Percentiles rank a stretch among this genome's conserved stretches.
These are phyloP conservation scores for Populus deltoides DNA, from an alignment of 345 rosid species.

Conservation along the genomic window DNA sequence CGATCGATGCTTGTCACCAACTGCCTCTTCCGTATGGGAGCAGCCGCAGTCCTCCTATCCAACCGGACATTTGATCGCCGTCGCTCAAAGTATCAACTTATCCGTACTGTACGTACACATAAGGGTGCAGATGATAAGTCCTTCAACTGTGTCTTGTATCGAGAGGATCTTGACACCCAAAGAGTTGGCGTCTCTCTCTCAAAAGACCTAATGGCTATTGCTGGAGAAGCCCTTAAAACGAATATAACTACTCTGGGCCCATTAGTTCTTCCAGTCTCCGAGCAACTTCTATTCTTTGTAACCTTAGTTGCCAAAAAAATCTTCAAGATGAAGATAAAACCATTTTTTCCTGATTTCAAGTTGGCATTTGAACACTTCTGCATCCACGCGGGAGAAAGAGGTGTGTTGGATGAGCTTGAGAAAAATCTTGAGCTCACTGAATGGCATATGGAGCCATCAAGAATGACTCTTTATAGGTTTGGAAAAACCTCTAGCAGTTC, in stretches of 20 bases:
- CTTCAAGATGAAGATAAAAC: conserved; percentile 56
- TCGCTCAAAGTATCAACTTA: conserved; percentile 22
- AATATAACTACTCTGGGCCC: conserved; percentile 88
- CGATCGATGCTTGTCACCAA: conserved; percentile 28
- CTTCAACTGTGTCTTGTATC: conserved; percentile 16
- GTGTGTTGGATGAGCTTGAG: conserved; percentile 81
- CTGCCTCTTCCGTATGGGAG: conserved; percentile 29
- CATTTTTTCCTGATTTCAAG: conserved; percentile 81
- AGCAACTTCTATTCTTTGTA: conserved; percentile 67
- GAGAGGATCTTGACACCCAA: conserved; percentile 28
- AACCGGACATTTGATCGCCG: conserved; percentile 18
- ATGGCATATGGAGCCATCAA: conserved; percentile 93
- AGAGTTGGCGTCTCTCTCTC: conserved; percentile 73
- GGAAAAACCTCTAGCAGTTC: conserved; percentile 93
- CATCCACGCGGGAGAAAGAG: conserved; percentile 85
- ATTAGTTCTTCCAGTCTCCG: conserved; percentile 82
- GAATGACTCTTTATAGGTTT: conserved; percentile 82
- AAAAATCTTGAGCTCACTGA: conserved; percentile 67
- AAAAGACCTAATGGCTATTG: conserved; percentile 86
- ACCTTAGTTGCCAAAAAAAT: conserved; percentile 67
- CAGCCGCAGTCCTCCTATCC: conserved; percentile 25
- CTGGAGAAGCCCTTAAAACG: conserved; percentile 86
- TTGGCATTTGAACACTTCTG: conserved; percentile 88
- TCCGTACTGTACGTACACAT: conserved; percentile 18
- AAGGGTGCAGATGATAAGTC: conserved; percentile 21